Percentiles rank a stretch among this genome's conserved stretches.
Conservation (phyloP, 1,284 basidiomycete species). For the Laetiporus sulphureus region DNA sequence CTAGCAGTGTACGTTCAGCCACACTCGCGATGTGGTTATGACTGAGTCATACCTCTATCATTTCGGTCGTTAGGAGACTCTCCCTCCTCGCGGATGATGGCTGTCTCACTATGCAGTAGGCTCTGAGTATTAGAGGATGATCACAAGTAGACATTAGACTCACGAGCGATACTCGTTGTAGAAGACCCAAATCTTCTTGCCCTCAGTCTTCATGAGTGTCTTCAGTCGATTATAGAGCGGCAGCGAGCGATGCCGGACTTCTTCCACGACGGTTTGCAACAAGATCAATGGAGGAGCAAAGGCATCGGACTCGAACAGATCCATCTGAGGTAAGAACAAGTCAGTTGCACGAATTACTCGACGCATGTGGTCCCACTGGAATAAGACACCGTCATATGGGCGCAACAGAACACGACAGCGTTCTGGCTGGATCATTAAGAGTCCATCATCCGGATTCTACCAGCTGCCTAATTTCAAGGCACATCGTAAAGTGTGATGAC, state of each 20-base stretch:
- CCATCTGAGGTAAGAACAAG: conserved; percentile 60
- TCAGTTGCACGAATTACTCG: neutral
- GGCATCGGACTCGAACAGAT: conserved; percentile 73
- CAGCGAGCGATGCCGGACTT: conserved; percentile 91
- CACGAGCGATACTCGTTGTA: conserved; percentile 88
- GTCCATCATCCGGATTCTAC: too few species aligned
- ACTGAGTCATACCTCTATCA: conserved; percentile 63
- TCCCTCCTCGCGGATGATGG: conserved; percentile 61
- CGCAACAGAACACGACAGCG: too few species aligned
- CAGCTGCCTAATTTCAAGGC: too few species aligned
- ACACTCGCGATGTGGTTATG: neutral
- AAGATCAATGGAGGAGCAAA: conserved; percentile 81
- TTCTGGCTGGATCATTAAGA: too few species aligned
- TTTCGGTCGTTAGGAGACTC: conserved; percentile 91
- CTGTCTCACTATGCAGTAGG: conserved; percentile 56
- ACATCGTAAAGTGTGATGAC: too few species aligned
- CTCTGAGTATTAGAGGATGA: conserved; percentile 10
- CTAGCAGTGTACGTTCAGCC: conserved; percentile 29
- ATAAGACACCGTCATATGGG: too few species aligned
- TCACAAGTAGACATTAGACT: conserved; percentile 28
- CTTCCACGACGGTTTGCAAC: conserved; percentile 93
- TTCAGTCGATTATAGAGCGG: conserved; percentile 92
- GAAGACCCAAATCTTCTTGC: conserved; percentile 80
- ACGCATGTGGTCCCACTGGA: too few species aligned
- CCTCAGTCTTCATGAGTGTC: conserved; percentile 74